phyloP scores from a whole-genome alignment of 1,284 basidiomycete genomes.

The Phlebopus sp. region DNA sequence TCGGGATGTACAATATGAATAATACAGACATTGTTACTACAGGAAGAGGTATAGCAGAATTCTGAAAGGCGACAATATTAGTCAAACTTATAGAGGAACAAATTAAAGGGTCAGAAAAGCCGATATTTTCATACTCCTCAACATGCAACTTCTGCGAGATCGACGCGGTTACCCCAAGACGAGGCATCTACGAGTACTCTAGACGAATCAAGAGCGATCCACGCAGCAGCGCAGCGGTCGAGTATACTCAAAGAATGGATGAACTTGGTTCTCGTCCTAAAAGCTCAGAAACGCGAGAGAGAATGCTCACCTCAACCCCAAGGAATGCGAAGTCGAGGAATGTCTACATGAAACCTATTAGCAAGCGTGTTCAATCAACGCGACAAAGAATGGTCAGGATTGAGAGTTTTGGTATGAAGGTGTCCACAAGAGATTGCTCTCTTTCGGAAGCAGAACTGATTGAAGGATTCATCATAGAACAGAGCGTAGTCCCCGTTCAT shows the following conservation, averaged over 20 bases:
- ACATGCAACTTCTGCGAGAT: conserved; percentile 31
- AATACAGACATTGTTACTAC: too few relatives aligned
- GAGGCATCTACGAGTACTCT: conserved; percentile 35
- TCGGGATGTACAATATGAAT: too few relatives aligned
- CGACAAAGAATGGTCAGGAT: conserved; percentile 41
- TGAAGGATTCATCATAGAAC: conserved; percentile 50
- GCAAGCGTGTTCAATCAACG: conserved; percentile 3
- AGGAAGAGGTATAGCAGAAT: too few relatives aligned
- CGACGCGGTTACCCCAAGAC: conserved; percentile 50
- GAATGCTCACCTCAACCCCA: conserved; percentile 19
- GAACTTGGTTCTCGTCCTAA: conserved; percentile 70
- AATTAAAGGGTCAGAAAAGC: conserved; percentile 58
- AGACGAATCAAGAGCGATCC: conserved; percentile 35
- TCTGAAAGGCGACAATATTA: too few relatives aligned
- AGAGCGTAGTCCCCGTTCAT: neutral
- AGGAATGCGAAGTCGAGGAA: neutral
- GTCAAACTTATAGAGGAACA: too few relatives aligned
- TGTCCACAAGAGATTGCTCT: conserved; percentile 72
- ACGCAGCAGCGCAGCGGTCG: conserved; percentile 32
- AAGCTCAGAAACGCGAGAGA: conserved; percentile 6
- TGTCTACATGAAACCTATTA: neutral
- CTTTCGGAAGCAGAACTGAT: conserved; percentile 85
- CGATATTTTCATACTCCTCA: conserved; percentile 61
- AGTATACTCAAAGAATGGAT: conserved; percentile 77
- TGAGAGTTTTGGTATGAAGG: conserved; percentile 55